Evolutionary conservation across 345 rosid species (phyloP), one percentile per base, ranked within the genome.

Genomic region (Rhodomyrtus tomentosa): DNA sequence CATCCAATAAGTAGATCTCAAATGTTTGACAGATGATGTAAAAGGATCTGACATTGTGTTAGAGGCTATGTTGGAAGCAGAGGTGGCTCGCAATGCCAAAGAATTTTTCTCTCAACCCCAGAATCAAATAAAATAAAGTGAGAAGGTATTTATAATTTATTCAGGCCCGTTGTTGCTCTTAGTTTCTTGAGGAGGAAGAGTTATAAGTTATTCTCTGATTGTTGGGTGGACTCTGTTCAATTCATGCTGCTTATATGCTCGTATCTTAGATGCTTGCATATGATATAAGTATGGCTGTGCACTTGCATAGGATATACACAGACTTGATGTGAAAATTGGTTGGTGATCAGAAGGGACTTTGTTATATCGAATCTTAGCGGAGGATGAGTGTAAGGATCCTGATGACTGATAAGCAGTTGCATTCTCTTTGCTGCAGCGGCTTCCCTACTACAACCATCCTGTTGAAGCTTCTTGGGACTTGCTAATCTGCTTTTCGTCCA

Each of bases 371-470:
- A 32, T 7, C 74, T 29, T 15, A 62, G 18, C 32, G 40, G 42
- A 29, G 11, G 12, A 29, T 15, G 7, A 62, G 22, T 29, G 10
- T 29, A 29, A 29, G 73, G 40, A 59, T 59, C 29, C 7, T 15
- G 38, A 62, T n/a, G 98, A 45, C 91, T 93, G 86, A 95, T 92
- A 21, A 96, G 97, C 85, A 93, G 96, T 83, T 95, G 94, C 99
- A 92, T 96, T 90, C 94, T 90, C 90, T 93, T 95, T 6, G 91
- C 94, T 89, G 98, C 95, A 83, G 91, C 95, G 52, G 94, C 96
- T 86, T 93, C 95, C 82, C 94, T 86, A 45, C 89, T 90, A 0
- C 91, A 85, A 0, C 98, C 98, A 83, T 91, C 96, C 87, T 89
- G 92, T 85, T 93, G 95, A 81, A 89, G 91, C 90, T 91, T 93